A percentile compares a stretch with the other conserved stretches of the same genome.
Conservation (phyloP, 1,284 basidiomycete genomes). For the Ustilago loliicola region DNA sequence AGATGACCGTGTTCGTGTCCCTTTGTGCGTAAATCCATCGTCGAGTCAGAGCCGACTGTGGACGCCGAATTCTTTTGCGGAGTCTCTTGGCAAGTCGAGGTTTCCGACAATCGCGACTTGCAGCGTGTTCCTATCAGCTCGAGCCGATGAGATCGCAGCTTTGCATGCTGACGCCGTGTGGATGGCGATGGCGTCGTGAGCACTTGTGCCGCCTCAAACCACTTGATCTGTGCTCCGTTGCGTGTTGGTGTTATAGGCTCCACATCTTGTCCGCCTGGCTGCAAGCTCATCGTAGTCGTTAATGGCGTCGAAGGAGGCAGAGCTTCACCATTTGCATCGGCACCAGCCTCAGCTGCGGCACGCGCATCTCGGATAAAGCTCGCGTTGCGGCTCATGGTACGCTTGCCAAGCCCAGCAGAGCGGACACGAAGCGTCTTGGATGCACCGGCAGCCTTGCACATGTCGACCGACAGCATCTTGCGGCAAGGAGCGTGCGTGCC, state of each 20-base stretch:
- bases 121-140: slow-evolving; percentile 46
- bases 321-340: slow-evolving; percentile 10
- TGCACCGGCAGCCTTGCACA: slow-evolving; percentile 38
- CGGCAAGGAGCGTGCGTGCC: slow-evolving; percentile 28
- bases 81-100: slow-evolving; percentile 42
- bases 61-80: slow-evolving; percentile 32
- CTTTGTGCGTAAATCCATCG: slow-evolving; percentile 21
- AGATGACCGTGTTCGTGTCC: slow-evolving; percentile 42
- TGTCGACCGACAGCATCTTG: slow-evolving; percentile 49
- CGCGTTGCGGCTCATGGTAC: slow-evolving; percentile 46
- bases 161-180: slow-evolving; percentile 39
- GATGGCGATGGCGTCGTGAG: slow-evolving; percentile 63
- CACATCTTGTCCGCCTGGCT: slow-evolving; percentile 17
- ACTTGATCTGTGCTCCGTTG: slow-evolving; percentile 57
- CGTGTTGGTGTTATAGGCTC: slow-evolving; percentile 68
- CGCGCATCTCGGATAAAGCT: slow-evolving; percentile 30
- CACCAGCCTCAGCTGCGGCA: slow-evolving; percentile 5
- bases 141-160: slow-evolving; percentile 46
- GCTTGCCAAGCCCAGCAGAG: slow-evolving; percentile 42
- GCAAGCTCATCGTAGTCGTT: slow-evolving; percentile 14
- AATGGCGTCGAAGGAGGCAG: slow-evolving; percentile 43
- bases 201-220: slow-evolving; percentile 66
- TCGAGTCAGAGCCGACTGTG: slow-evolving; percentile 8
- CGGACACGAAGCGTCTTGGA: slow-evolving; percentile 46
- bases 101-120: slow-evolving; percentile 44